Evolutionary conservation across 805 yeast species (phyloP).

Genomic region (Lipomyces lipofer): DNA sequence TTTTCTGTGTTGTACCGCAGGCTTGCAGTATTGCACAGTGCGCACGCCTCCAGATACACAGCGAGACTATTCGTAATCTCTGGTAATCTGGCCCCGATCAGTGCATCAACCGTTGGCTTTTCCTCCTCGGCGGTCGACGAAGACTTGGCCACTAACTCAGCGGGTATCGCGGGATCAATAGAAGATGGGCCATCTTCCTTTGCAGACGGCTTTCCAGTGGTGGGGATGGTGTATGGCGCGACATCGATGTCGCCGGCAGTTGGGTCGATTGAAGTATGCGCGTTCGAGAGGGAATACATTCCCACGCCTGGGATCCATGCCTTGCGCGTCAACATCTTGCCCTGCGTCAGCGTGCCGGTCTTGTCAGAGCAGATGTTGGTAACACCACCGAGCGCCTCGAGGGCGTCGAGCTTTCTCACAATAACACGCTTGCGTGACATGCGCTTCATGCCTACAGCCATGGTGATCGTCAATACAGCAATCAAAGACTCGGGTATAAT

Average conservation of each 20-base stretch:
- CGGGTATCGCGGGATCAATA: slow-evolving; percentile 29
- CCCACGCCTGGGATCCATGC: slow-evolving; percentile 70
- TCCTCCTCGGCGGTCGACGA: not conserved
- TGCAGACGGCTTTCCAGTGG: slow-evolving; percentile 31
- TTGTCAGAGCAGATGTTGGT: slow-evolving; percentile 81
- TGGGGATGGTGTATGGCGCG: not conserved
- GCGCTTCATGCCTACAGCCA: slow-evolving; percentile 78
- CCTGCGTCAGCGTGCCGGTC: slow-evolving; percentile 80
- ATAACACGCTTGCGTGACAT: slow-evolving; percentile 71
- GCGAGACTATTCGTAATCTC: slow-evolving; percentile 5
- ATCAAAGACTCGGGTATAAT: slow-evolving; percentile 82
- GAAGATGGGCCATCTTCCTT: slow-evolving; percentile 17
- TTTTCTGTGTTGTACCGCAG: slow-evolving; percentile 52
- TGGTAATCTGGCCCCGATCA: not conserved
- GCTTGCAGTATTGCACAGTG: slow-evolving; percentile 77
- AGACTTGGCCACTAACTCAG: not conserved
- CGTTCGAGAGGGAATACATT: slow-evolving; percentile 52
- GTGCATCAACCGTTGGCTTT: too few species aligned
- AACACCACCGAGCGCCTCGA: slow-evolving; percentile 77
- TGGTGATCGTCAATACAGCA: slow-evolving; percentile 79
- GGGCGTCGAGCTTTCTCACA: slow-evolving; percentile 73
- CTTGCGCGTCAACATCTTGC: slow-evolving; percentile 71
- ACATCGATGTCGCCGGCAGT: slow-evolving; percentile 50
- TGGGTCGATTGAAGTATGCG: slow-evolving; percentile 66
- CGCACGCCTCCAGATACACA: slow-evolving; percentile 63